A percentile compares a stretch with the other conserved stretches of the same genome.
phyloP scores from a whole-genome alignment of 2,329 filamentous ascomycete genomes.

The Zymoseptoria passerinii region DNA sequence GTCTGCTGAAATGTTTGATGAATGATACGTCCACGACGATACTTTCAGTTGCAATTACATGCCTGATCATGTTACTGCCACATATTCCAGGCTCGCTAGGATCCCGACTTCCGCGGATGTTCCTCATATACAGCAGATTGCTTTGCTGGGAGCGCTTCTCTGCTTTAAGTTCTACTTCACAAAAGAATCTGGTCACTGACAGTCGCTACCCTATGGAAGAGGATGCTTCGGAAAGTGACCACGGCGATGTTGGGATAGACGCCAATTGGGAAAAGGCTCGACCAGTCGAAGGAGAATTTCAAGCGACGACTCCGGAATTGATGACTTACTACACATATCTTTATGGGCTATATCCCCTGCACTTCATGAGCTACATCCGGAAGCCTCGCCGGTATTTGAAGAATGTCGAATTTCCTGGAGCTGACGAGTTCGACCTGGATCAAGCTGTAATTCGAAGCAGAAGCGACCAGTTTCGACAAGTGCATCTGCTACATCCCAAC shows the following conservation, averaged over 20 bases:
- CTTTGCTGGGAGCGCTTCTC: constrained; percentile 65
- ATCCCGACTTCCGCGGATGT: constrained; percentile 61
- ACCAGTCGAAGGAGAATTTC: constrained; percentile 55
- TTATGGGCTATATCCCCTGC: constrained; percentile 75
- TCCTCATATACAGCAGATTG: constrained; percentile 72
- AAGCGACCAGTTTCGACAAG: constrained; percentile 64
- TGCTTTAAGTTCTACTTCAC: constrained; percentile 26
- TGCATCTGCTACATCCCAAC: constrained; percentile 72
- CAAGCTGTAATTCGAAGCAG: constrained; percentile 67
- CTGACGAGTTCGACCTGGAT: constrained; percentile 69
- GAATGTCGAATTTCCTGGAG: constrained; percentile 59
- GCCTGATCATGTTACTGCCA: constrained; percentile 72
- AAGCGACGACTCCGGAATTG: constrained; percentile 57
- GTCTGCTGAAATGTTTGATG: constrained; percentile 65
- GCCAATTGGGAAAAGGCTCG: constrained; percentile 56
- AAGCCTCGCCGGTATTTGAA: constrained; percentile 73
- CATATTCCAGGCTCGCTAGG: constrained; percentile 68
- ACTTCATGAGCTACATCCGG: constrained; percentile 78
- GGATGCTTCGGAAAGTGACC: constrained; percentile 26
- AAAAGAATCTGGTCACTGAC: constrained; percentile 29
- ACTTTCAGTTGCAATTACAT: constrained; percentile 65
- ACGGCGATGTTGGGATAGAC: constrained; percentile 30
- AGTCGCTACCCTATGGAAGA: constrained; percentile 29
- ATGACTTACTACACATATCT: constrained; percentile 71
- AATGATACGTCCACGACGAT: constrained; percentile 69